Evolutionary conservation across 1,284 basidiomycete species (phyloP).

Genomic region (Pseudozyma tsukubaensis): DNA sequence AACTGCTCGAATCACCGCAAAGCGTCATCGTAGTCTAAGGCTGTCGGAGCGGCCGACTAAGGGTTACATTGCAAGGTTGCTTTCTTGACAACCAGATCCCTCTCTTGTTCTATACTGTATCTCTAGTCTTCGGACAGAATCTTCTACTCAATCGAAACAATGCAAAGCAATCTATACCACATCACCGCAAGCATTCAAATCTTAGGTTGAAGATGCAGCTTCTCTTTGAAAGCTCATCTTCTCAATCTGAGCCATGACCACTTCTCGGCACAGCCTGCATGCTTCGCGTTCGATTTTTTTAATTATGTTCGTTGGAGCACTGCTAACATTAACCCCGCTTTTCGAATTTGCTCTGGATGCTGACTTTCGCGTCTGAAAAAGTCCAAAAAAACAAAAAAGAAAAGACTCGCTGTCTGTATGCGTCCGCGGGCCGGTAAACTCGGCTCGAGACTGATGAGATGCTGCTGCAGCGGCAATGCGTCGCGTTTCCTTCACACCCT

Average conservation of each 20-base stretch:
- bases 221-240: background rate
- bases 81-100: too few species aligned
- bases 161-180: background rate
- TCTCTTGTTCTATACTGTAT: background rate
- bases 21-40: too few species aligned
- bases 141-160: background rate
- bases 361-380: too few species aligned
- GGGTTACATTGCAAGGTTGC: too few species aligned
- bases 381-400: background rate
- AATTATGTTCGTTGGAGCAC: too few species aligned
- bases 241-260: background rate
- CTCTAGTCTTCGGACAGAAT: background rate
- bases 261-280: too few species aligned
- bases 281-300: too few species aligned
- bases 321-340: background rate
- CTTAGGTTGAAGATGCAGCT: too few species aligned
- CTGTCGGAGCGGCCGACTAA: too few species aligned
- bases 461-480: too few species aligned
- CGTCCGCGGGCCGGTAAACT: background rate
- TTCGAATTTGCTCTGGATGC: background rate
- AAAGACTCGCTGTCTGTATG: background rate
- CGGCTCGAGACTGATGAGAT: background rate
- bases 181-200: background rate
- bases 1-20: background rate
- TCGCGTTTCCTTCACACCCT: too few species aligned